phyloP scores from a whole-genome alignment of 2,329 filamentous ascomycete genomes.

The Pseudodiploospora longispora region DNA sequence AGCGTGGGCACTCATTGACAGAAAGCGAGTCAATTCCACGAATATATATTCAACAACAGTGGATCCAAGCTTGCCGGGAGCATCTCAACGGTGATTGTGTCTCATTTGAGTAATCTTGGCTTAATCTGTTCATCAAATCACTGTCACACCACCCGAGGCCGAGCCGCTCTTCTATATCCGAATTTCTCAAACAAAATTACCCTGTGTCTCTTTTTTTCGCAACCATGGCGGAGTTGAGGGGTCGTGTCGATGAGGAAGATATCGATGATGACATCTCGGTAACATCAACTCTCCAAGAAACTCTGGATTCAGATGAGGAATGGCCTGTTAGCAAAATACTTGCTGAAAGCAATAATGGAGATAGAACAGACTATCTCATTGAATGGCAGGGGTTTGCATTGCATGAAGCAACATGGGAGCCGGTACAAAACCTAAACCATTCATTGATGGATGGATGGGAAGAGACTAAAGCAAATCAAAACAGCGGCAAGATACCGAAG shows the following conservation, averaged over 20 bases:
- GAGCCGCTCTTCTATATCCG: too few species aligned
- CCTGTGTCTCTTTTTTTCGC: too few species aligned
- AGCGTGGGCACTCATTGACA: too few species aligned
- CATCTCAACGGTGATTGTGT: too few species aligned
- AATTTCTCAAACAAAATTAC: too few species aligned
- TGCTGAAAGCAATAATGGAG: slow-evolving; percentile 30
- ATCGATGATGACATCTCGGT: slow-evolving; percentile 21
- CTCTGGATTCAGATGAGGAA: slow-evolving; percentile 31
- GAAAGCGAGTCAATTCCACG: too few species aligned
- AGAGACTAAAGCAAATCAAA: slow-evolving; percentile 25
- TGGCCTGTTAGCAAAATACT: slow-evolving; percentile 46
- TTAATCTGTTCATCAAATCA: too few species aligned
- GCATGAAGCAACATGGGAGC: slow-evolving; percentile 42
- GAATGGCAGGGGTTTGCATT: slow-evolving; percentile 29
- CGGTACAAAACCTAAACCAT: slow-evolving; percentile 31
- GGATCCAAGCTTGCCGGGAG: too few species aligned
- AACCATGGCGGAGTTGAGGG: too few species aligned
- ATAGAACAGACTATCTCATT: slow-evolving; percentile 24
- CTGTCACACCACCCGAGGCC: too few species aligned
- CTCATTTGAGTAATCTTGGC: too few species aligned
- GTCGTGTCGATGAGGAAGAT: not conserved
- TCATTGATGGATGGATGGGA: slow-evolving; percentile 36
- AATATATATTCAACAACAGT: too few species aligned
- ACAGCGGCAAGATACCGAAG: slow-evolving; percentile 20
- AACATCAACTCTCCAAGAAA: slow-evolving; percentile 24